Conservation (phyloP, 2,329 filamentous ascomycete species). For the Blastomyces gilchristii region DNA sequence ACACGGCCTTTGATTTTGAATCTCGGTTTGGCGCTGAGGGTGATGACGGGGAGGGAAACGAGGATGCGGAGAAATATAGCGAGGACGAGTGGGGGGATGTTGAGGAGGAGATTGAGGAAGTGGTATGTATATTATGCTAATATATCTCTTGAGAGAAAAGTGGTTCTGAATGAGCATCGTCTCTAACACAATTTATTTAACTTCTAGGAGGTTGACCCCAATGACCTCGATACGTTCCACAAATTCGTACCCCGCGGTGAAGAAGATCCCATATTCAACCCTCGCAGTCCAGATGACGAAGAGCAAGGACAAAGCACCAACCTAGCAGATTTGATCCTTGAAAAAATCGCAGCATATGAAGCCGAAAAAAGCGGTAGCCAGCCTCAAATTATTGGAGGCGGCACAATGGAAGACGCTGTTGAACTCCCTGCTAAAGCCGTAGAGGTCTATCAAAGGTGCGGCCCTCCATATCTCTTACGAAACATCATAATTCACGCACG, state of each 20-base stretch:
- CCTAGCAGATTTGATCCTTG: constrained; percentile 81
- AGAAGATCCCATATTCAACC: constrained; percentile 61
- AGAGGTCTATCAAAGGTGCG: constrained; percentile 81
- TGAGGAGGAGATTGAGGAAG: constrained; percentile 51
- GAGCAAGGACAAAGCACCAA: constrained; percentile 56
- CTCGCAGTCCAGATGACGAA: constrained; percentile 36
- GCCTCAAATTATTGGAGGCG: constrained; percentile 41
- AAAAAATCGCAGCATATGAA: constrained; percentile 90
- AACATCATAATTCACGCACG: too few relatives aligned
- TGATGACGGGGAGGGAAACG: constrained; percentile 33
- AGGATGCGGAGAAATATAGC: constrained; percentile 45
- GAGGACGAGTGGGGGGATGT: constrained; percentile 67
- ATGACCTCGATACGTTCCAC: constrained; percentile 82
- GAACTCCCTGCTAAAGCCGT: constrained; percentile 85
- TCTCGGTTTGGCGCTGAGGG: constrained; percentile 55
- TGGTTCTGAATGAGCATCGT: too few relatives aligned
- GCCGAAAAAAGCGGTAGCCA: constrained; percentile 46
- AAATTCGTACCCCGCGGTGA: constrained; percentile 73
- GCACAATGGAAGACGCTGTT: constrained; percentile 63
- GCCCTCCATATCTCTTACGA: constrained; percentile 9
- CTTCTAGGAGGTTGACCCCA: constrained; percentile 66
- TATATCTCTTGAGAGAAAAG: not conserved
- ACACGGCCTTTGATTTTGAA: constrained; percentile 66
- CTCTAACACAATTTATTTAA: not conserved
- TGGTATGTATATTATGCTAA: constrained; percentile 23